Conservation (phyloP, 139 green algal genomes). For the Auxenochlorella protothecoides region DNA sequence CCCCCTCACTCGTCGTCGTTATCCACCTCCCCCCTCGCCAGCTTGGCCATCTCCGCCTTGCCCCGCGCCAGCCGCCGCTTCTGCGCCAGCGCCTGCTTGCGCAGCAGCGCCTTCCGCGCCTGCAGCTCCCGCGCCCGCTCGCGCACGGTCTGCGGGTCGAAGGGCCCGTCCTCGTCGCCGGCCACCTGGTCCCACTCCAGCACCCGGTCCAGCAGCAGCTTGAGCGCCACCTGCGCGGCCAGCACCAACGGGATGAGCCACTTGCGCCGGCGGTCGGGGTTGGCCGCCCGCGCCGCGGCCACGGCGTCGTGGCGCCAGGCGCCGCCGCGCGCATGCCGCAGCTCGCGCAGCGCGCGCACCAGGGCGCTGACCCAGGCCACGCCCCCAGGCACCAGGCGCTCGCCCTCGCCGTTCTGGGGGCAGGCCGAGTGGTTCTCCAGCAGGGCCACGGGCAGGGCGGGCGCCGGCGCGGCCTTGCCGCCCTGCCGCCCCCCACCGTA, state of each 20-base stretch:
- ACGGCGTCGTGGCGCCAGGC: too few species aligned
- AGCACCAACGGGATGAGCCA: conserved; percentile 48
- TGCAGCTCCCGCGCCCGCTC: conserved; percentile 20
- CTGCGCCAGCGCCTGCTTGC: too few species aligned
- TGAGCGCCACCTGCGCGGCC: conserved; percentile 32
- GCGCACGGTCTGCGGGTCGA: conserved; percentile 23
- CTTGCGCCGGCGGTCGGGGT: conserved; percentile 37
- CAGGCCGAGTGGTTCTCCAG: conserved; percentile 61
- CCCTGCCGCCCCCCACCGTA: too few species aligned
- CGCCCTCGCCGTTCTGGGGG: conserved; percentile 42
- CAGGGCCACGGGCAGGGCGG: conserved; percentile 30
- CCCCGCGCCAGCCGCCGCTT: too few species aligned
- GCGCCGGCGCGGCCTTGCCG: not conserved
- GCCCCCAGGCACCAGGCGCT: conserved; percentile 41
- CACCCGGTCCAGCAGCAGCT: conserved; percentile 35
- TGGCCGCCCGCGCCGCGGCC: conserved; percentile 7
- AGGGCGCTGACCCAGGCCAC: not conserved
- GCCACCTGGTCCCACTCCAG: conserved; percentile 1
- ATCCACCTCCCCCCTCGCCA: too few species aligned
- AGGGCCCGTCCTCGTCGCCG: conserved; percentile 42
- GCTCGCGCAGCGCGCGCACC: too few species aligned
- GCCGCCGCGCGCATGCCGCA: too few species aligned
- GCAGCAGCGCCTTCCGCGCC: conserved; percentile 8
- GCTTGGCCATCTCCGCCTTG: too few species aligned
- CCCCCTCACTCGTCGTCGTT: too few species aligned